phyloP scores from a whole-genome alignment of 495 filamentous ascomycete genomes.

The Neurospora sp. region DNA sequence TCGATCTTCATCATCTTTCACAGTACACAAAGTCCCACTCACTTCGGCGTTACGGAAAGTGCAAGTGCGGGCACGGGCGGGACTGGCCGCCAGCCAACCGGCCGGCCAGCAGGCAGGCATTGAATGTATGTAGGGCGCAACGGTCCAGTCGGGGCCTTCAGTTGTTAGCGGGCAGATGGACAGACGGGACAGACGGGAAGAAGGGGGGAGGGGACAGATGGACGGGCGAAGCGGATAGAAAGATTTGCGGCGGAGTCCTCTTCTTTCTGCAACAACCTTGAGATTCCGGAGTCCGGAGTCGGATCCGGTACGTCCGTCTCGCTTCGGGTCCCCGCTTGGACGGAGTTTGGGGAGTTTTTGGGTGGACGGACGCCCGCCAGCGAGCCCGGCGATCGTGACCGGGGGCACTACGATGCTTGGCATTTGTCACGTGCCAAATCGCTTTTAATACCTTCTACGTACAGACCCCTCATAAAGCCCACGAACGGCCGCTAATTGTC shows the following conservation, averaged over 20 bases:
- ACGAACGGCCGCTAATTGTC: no score
- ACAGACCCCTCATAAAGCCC: no score
- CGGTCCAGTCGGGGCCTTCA: neutral
- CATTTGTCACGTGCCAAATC: no score
- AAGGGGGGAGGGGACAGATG: neutral
- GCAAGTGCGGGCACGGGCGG: neutral
- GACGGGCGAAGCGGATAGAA: neutral
- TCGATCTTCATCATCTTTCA: neutral
- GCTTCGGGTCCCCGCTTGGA: neutral
- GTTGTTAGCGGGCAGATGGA: neutral
- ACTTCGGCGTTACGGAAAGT: neutral
- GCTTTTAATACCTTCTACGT: no score
- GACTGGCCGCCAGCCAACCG: neutral
- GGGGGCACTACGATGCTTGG: no score
- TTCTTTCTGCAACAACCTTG: neutral
- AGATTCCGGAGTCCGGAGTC: neutral
- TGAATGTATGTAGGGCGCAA: neutral
- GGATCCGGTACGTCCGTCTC: neutral
- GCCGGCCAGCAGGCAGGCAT: neutral
- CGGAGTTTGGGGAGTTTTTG: neutral
- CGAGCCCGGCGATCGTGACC: no score
- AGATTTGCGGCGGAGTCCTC: neutral
- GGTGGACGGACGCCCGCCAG: neutral
- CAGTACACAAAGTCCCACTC: neutral
- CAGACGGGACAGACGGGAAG: neutral